A percentile compares a stretch with the other conserved stretches of the same genome.
These are phyloP conservation scores for Solanum clarkiae DNA, from an alignment of 257 asterid species.

Conservation along the genomic window DNA sequence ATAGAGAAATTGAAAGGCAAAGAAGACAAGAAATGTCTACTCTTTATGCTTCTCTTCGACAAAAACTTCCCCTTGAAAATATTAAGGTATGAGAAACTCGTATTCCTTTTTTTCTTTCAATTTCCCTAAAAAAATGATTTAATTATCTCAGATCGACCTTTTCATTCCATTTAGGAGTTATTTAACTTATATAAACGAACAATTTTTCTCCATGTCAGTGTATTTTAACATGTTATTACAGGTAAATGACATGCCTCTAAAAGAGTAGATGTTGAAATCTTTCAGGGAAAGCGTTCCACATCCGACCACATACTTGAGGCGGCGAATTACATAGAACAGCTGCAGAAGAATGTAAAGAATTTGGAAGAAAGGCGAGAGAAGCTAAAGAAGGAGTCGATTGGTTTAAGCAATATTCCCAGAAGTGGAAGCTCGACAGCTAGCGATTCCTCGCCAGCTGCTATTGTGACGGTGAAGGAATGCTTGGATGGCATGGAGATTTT, in stretches of 20 bases:
- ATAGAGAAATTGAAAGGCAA: conserved; percentile 38
- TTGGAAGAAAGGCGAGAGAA: conserved; percentile 12
- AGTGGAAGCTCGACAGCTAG: neutral
- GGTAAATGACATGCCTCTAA: neutral
- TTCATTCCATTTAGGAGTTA: neutral
- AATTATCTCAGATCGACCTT: neutral
- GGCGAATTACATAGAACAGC: conserved; percentile 16
- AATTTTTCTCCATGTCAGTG: neutral
- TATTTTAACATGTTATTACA: neutral
- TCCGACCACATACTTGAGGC: conserved; percentile 41
- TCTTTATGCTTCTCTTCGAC: conserved; percentile 35
- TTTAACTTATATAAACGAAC: neutral
- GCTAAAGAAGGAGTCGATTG: neutral
- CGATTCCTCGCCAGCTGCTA: neutral
- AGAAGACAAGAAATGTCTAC: conserved; percentile 50
- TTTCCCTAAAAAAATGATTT: neutral
- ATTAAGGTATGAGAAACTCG: conserved; percentile 26
- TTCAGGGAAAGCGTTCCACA: conserved; percentile 36
- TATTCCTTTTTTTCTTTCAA: neutral
- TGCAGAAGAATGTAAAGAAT: conserved; percentile 21
- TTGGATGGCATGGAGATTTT: conserved; percentile 33
- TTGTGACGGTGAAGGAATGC: conserved; percentile 24
- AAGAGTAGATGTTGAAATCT: neutral
- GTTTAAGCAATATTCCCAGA: neutral
- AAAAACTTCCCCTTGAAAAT: conserved; percentile 40